phyloP scores from a whole-genome alignment of 208 protist species.

The Leishmania tropica region DNA sequence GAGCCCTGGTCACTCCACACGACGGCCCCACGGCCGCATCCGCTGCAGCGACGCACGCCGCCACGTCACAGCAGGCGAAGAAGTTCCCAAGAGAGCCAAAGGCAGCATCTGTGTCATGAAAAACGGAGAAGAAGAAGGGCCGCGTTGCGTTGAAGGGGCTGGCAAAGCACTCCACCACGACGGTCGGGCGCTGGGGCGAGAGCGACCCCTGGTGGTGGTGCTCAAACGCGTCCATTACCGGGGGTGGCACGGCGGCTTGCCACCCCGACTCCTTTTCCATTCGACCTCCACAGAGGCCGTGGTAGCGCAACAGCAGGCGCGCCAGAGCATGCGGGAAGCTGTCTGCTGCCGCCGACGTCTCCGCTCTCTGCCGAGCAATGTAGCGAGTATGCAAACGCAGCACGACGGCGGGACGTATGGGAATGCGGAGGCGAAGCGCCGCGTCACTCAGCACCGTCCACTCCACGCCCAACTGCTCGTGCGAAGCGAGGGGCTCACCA shows the following conservation, averaged over 20 bases:
- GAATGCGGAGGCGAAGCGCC: conserved; percentile 9
- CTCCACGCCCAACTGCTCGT: background rate
- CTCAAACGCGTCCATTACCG: conserved; percentile 36
- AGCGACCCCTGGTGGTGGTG: background rate
- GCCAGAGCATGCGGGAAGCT: conserved; percentile 32
- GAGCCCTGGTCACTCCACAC: background rate
- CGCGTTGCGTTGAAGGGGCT: conserved; percentile 51
- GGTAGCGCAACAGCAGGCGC: conserved; percentile 39
- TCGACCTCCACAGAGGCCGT: conserved; percentile 32
- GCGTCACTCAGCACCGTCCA: background rate
- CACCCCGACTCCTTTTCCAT: conserved; percentile 41
- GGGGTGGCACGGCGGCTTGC: conserved; percentile 35
- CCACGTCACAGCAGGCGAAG: conserved; percentile 20
- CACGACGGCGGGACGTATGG: conserved; percentile 7
- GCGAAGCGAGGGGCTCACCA: background rate
- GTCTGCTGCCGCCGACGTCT: background rate
- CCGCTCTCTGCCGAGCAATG: background rate
- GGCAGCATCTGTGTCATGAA: conserved; percentile 42
- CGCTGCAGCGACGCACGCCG: conserved; percentile 14
- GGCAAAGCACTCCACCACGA: conserved; percentile 44
- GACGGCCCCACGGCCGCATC: background rate
- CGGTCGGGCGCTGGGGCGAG: background rate
- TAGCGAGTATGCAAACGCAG: conserved; percentile 15
- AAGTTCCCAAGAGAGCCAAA: conserved; percentile 55
- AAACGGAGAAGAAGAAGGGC: conserved; percentile 41